These are phyloP conservation scores for Saccharomycopsis sp. DNA, from an alignment of 805 yeast genomes.

Conservation along the genomic window DNA sequence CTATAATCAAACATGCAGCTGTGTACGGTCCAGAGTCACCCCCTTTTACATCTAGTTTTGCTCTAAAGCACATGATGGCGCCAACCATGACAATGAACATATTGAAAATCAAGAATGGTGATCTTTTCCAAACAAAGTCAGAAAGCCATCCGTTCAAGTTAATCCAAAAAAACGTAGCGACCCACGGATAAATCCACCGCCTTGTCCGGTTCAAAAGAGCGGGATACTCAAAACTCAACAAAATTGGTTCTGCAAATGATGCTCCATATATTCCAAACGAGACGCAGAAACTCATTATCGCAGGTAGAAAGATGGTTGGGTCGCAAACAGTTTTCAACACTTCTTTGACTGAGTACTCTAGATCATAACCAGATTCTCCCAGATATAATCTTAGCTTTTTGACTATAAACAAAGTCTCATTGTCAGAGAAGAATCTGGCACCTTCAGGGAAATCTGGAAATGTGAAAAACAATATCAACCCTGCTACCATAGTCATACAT, in stretches of 20 bases:
- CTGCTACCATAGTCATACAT: slow-evolving; percentile 33
- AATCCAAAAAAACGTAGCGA: slow-evolving; percentile 49
- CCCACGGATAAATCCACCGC: slow-evolving; percentile 69
- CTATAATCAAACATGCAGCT: slow-evolving; percentile 1
- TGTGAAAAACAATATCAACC: slow-evolving; percentile 29
- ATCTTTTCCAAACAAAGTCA: slow-evolving; percentile 37
- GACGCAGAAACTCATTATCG: slow-evolving; percentile 54
- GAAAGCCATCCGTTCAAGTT: slow-evolving; percentile 44
- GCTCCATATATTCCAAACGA: slow-evolving; percentile 66
- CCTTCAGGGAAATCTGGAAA: slow-evolving; percentile 35
- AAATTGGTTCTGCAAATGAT: slow-evolving; percentile 65
- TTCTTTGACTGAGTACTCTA: slow-evolving; percentile 39
- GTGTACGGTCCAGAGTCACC: slow-evolving; percentile 37
- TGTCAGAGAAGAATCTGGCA: slow-evolving; percentile 35
- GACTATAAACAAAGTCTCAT: slow-evolving; percentile 43
- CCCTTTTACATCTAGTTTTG: slow-evolving; percentile 27
- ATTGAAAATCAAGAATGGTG: slow-evolving; percentile 35
- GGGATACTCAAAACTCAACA: slow-evolving; percentile 51
- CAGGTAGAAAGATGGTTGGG: slow-evolving; percentile 47
- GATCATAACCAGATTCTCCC: slow-evolving; percentile 42
- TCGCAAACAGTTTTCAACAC: slow-evolving; percentile 47
- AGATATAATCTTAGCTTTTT: slow-evolving; percentile 45
- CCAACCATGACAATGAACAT: slow-evolving; percentile 35
- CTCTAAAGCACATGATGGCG: slow-evolving; percentile 35
- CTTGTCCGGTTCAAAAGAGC: slow-evolving; percentile 55